These are phyloP conservation scores for Gracilaria gracilis DNA, from an alignment of 23 red algal genomes.

Conservation along the genomic window DNA sequence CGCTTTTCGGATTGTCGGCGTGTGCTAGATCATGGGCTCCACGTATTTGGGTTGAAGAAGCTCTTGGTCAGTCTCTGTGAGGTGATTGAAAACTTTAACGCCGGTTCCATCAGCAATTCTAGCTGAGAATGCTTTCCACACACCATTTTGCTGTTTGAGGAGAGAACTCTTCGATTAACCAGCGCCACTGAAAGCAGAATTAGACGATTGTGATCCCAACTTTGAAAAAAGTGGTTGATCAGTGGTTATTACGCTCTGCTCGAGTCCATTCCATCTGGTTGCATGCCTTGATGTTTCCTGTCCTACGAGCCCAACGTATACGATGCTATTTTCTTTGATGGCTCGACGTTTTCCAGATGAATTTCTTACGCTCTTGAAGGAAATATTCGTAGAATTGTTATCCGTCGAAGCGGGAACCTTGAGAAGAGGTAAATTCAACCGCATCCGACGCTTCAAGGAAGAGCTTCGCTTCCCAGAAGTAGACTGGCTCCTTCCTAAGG, in stretches of 20 bases:
- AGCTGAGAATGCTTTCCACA: background rate
- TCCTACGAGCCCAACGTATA: slow-evolving; percentile 9
- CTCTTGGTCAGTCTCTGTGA: slow-evolving; percentile 20
- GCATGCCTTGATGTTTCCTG: background rate
- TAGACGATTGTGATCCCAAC: background rate
- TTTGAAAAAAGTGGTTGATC: background rate
- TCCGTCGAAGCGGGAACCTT: background rate
- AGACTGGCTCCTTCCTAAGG: slow-evolving; percentile 41
- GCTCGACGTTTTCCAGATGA: slow-evolving; percentile 19
- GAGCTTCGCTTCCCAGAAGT: slow-evolving; percentile 28
- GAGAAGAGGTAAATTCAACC: slow-evolving; percentile 27
- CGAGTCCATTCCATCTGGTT: background rate
- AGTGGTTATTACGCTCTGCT: background rate
- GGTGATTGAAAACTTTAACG: background rate
- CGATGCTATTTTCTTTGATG: slow-evolving; percentile 31
- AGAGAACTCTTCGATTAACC: no score
- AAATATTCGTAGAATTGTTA: slow-evolving; percentile 1
- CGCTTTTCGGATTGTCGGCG: background rate
- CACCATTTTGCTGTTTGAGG: background rate
- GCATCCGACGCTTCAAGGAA: slow-evolving; percentile 14
- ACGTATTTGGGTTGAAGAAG: slow-evolving; percentile 5
- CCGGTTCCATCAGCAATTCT: background rate
- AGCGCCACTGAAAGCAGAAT: background rate
- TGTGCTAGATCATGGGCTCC: background rate
- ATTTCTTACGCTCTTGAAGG: slow-evolving; percentile 22